phyloP scores from a whole-genome alignment of 1,139 yeast species.

The Nadsonia starkeyi-henricii region DNA sequence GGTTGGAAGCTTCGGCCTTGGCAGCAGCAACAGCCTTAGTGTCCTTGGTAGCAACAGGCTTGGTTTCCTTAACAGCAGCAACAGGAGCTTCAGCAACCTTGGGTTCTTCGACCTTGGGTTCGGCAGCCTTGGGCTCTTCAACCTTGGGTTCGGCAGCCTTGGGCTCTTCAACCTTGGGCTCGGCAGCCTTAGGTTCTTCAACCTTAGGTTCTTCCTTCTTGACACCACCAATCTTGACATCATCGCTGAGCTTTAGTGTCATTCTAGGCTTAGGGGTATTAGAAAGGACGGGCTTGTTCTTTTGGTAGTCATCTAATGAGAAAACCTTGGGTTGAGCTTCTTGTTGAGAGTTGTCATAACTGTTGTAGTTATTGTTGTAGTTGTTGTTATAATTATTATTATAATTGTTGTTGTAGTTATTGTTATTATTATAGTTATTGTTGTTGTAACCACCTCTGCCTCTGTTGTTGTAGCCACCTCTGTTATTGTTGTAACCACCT shows the following conservation, averaged over 20 bases:
- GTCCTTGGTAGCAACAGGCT: conserved; percentile 4
- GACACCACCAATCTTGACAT: conserved; percentile 7
- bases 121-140: neutral
- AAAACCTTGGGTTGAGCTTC: conserved; percentile 34
- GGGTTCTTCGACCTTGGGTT: neutral
- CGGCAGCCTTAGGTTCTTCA: conserved; percentile 3
- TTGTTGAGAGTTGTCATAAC: conserved; percentile 12
- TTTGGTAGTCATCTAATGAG: conserved; percentile 81
- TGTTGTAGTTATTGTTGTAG: conserved; percentile 14
- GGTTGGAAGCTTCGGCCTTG: conserved; percentile 8
- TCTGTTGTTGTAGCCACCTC: conserved; percentile 13
- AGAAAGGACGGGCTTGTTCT: conserved; percentile 38
- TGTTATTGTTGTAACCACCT: conserved; percentile 15
- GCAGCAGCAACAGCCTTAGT: conserved; percentile 7
- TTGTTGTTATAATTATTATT: conserved; percentile 16
- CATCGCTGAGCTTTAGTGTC: conserved; percentile 12
- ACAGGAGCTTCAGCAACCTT: neutral
- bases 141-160: conserved; percentile 2
- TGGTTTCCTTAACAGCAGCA: neutral
- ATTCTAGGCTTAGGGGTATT: conserved; percentile 19
- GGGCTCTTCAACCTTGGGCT: neutral
- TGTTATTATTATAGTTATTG: conserved; percentile 20
- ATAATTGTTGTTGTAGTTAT: conserved; percentile 16
- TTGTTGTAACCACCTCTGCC: conserved; percentile 17
- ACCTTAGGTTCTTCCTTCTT: conserved; percentile 8